Evolutionary conservation across 2,329 filamentous ascomycete genomes (phyloP).

Genomic region (Biscogniauxia marginata): DNA sequence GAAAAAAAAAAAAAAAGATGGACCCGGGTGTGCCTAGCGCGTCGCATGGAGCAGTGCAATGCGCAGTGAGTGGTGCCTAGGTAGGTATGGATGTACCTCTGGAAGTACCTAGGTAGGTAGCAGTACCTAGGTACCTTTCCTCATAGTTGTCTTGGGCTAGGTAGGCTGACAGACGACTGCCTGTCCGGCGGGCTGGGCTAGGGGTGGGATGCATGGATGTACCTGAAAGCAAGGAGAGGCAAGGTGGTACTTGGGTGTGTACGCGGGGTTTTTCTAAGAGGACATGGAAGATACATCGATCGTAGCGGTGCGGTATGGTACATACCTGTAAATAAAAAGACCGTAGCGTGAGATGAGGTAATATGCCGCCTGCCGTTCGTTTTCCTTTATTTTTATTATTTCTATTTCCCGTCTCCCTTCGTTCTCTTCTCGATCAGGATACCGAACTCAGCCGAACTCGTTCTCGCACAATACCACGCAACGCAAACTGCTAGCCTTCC

Average conservation of each 20-base stretch:
- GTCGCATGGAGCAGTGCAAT: not conserved
- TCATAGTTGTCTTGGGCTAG: not conserved
- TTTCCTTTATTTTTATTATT: not conserved
- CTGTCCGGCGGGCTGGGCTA: not conserved
- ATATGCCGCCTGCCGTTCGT: not conserved
- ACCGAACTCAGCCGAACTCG: slow-evolving; percentile 2
- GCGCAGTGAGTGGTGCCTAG: not conserved
- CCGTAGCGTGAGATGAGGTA: not conserved
- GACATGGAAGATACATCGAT: not conserved
- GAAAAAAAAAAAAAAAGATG: not conserved
- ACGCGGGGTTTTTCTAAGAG: not conserved
- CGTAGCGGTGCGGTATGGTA: not conserved
- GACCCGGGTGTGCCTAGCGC: not conserved
- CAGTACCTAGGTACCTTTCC: not conserved
- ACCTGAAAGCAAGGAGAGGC: not conserved
- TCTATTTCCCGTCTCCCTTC: not conserved
- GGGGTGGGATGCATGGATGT: not conserved
- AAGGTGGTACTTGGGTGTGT: not conserved
- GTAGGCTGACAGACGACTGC: not conserved
- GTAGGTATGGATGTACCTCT: not conserved
- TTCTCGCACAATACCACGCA: not conserved
- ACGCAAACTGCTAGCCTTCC: not conserved
- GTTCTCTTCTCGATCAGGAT: not conserved
- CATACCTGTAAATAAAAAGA: not conserved
- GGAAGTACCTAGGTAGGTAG: not conserved